phyloP scores from a whole-genome alignment of 345 rosid species.

The Euphorbia peplus region DNA sequence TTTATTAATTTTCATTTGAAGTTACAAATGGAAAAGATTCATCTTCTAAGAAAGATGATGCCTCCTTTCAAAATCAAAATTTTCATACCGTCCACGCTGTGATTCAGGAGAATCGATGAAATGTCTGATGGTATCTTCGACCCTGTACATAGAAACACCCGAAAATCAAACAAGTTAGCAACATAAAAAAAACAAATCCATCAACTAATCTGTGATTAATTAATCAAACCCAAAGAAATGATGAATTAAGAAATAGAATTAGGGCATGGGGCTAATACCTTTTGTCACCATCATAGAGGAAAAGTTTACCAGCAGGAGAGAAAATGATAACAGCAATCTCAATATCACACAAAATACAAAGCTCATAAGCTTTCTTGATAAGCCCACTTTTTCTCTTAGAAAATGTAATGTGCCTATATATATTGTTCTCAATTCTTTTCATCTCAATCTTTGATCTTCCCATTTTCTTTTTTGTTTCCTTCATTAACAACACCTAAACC shows the following conservation, averaged over 20 bases:
- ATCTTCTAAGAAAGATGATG: no score
- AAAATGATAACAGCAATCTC: constrained; percentile 25
- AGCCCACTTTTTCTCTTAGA: constrained; percentile 34
- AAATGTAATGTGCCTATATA: constrained; percentile 25
- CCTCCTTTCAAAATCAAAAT: not conserved
- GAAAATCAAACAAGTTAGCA: not conserved
- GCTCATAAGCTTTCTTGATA: constrained; percentile 37
- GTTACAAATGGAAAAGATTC: no score
- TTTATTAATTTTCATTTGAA: no score
- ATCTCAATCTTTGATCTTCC: constrained; percentile 1
- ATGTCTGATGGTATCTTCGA: constrained; percentile 6
- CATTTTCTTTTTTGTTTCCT: not conserved
- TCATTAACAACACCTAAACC: no score
- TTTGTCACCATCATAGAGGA: constrained; percentile 24
- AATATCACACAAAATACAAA: constrained; percentile 29
- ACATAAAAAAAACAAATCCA: not conserved
- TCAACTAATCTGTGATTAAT: no score
- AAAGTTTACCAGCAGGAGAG: constrained; percentile 33
- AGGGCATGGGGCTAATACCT: constrained; percentile 13
- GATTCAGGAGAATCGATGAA: not conserved
- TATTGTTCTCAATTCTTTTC: constrained; percentile 20
- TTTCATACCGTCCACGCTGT: constrained; percentile 12
- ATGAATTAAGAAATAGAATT: no score
- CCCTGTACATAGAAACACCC: not conserved
- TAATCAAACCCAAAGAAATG: no score